A percentile compares a stretch with the other conserved stretches of the same genome.
phyloP scores from a whole-genome alignment of 768 basidiomycete genomes.

The Termitomyces eurrhizus region DNA sequence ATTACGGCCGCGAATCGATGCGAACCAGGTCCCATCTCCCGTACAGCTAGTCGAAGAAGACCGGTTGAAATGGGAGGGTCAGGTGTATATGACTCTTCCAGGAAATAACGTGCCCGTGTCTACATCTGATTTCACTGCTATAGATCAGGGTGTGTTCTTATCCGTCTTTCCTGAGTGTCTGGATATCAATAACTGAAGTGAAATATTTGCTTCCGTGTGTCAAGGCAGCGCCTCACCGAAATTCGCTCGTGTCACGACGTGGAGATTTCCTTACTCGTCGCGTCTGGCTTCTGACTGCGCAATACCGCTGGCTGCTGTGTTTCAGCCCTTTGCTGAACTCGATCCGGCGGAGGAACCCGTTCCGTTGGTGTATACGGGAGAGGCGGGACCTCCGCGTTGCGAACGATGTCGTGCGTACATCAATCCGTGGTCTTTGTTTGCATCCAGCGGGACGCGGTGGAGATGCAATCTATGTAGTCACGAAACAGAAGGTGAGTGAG shows the following conservation, averaged over 20 bases:
- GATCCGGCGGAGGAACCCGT: conserved; percentile 75
- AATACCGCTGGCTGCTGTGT: conserved; percentile 78
- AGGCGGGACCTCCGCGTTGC: conserved; percentile 79
- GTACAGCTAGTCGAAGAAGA: conserved; percentile 76
- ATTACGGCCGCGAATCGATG: conserved; percentile 79
- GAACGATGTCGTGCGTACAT: conserved; percentile 83
- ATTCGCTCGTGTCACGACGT: conserved; percentile 85
- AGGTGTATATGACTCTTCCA: conserved; percentile 57
- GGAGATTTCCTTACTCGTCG: conserved; percentile 79
- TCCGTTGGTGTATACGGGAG: conserved; percentile 71
- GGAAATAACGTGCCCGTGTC: conserved; percentile 70
- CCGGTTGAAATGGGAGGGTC: conserved; percentile 71
- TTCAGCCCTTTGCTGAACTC: conserved; percentile 90
- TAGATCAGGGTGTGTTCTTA: conserved; percentile 71
- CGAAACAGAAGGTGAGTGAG: conserved; percentile 85
- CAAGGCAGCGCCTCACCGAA: conserved; percentile 87
- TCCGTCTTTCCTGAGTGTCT: background rate
- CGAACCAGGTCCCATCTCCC: conserved; percentile 88
- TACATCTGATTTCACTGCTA: conserved; percentile 83
- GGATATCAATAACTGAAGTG: background rate
- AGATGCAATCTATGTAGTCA: conserved; percentile 87
- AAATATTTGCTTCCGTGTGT: background rate
- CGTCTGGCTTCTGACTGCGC: conserved; percentile 77
- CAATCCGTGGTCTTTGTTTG: conserved; percentile 91
- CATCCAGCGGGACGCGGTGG: conserved; percentile 81